Evolutionary conservation across 108 stramenopile genomes (phyloP).

Genomic region (Aurantiochytrium sp.): DNA sequence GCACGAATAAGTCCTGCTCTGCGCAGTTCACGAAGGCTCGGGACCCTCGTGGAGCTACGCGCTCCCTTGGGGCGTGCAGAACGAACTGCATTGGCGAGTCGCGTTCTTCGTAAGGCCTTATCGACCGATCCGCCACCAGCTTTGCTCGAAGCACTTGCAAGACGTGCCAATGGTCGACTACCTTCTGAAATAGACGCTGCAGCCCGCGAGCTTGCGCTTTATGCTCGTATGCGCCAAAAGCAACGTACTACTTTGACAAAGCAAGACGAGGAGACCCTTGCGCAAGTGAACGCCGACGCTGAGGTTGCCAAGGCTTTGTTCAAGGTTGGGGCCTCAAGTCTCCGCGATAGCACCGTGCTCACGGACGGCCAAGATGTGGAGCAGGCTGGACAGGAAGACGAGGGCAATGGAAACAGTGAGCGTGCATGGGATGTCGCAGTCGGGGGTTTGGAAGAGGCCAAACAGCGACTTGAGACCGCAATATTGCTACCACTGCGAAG

Average conservation of each 20-base stretch:
- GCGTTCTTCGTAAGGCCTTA: background rate
- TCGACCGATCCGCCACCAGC: background rate
- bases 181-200: background rate
- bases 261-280: too few relatives aligned
- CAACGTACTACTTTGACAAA: too few relatives aligned
- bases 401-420: too few relatives aligned
- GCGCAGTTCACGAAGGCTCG: background rate
- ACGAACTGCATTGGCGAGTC: background rate
- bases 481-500: background rate
- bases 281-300: background rate
- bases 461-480: background rate
- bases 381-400: too few relatives aligned
- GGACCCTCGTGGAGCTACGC: background rate
- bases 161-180: background rate
- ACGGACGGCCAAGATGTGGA: too few relatives aligned
- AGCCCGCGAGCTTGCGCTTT: background rate
- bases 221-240: too few relatives aligned
- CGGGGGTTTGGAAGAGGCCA: background rate
- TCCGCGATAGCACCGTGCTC: background rate
- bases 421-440: background rate
- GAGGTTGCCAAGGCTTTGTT: background rate
- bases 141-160: background rate
- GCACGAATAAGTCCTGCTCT: background rate
- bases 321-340: background rate
- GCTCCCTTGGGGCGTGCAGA: background rate